These are phyloP conservation scores for Saccharomycopsis babjevae DNA, from an alignment of 805 yeast genomes.

Conservation along the genomic window DNA sequence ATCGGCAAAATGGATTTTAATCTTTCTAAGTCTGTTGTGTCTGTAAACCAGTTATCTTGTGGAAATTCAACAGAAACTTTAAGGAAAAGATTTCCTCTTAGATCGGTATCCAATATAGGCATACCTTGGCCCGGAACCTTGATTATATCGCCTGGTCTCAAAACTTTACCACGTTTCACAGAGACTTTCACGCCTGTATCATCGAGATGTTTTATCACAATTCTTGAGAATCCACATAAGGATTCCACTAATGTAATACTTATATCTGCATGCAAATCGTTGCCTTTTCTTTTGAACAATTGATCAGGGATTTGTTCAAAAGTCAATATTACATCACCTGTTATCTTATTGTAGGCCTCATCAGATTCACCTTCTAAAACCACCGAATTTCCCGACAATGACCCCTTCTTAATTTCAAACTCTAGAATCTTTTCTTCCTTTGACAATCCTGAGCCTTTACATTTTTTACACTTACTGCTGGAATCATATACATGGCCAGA, in stretches of 20 bases:
- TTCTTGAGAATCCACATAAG: slow-evolving; percentile 65
- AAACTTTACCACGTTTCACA: slow-evolving; percentile 68
- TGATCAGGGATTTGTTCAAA: slow-evolving; percentile 40
- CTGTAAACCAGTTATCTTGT: slow-evolving; percentile 73
- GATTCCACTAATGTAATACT: slow-evolving; percentile 68
- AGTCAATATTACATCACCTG: slow-evolving; percentile 71
- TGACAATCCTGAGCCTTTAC: slow-evolving; percentile 52
- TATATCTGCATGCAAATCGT: slow-evolving; percentile 54
- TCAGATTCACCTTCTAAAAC: slow-evolving; percentile 65
- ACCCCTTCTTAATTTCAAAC: slow-evolving; percentile 67
- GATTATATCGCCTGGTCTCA: slow-evolving; percentile 65
- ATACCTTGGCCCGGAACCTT: slow-evolving; percentile 69
- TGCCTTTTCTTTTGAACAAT: slow-evolving; percentile 43
- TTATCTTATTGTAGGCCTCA: slow-evolving; percentile 54
- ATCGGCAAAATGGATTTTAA: slow-evolving; percentile 47
- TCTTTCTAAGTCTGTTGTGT: slow-evolving; percentile 50
- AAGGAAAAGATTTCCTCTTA: slow-evolving; percentile 61
- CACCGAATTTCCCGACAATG: slow-evolving; percentile 50
- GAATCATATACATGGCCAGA: slow-evolving; percentile 47
- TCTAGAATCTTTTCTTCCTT: slow-evolving; percentile 66
- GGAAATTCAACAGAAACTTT: slow-evolving; percentile 74
- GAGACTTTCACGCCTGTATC: slow-evolving; percentile 58
- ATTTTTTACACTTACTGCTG: slow-evolving; percentile 69
- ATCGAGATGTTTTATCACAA: slow-evolving; percentile 65
- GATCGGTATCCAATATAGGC: slow-evolving; percentile 43